Conservation (phyloP, 306 rosid genomes). For the Hippophae rhamnoides region DNA sequence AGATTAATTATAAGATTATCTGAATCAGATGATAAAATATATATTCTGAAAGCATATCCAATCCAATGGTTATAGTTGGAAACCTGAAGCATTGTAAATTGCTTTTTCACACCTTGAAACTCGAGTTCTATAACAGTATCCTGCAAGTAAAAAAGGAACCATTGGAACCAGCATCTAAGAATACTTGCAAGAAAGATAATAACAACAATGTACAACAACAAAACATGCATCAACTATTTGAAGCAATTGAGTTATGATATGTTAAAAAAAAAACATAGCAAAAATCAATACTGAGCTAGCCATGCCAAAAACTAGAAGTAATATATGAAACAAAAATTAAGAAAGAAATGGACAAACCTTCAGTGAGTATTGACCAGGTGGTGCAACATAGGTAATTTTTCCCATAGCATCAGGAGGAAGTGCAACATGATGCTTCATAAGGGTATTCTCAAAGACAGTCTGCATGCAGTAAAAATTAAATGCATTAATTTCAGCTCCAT, state of each 20-base stretch:
- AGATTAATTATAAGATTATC: conserved; percentile 7
- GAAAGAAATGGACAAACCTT: conserved; percentile 38
- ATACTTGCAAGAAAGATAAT: too few relatives aligned
- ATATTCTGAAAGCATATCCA: conserved; percentile 19
- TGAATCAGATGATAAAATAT: background rate
- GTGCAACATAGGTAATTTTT: conserved; percentile 78
- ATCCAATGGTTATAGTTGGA: conserved; percentile 16
- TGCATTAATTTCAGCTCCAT: conserved; percentile 15
- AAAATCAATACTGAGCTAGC: background rate
- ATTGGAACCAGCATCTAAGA: background rate
- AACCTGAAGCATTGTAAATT: conserved; percentile 98
- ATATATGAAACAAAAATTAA: conserved; percentile 7
- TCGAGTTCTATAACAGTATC: conserved; percentile 95
- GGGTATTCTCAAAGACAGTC: conserved; percentile 85
- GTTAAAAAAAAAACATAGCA: background rate
- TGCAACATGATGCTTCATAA: conserved; percentile 83
- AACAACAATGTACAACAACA: too few relatives aligned
- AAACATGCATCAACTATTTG: too few relatives aligned
- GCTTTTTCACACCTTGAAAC: conserved; percentile 91
- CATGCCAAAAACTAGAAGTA: conserved; percentile 2
- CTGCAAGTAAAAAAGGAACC: conserved; percentile 34
- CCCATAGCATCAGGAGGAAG: conserved; percentile 98
- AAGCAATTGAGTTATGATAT: too few relatives aligned
- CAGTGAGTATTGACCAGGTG: conserved; percentile 90
- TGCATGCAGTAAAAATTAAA: conserved; percentile 27